Evolutionary conservation across 108 stramenopile species (phyloP).

Genomic region (Cafeteria roenbergensis): DNA sequence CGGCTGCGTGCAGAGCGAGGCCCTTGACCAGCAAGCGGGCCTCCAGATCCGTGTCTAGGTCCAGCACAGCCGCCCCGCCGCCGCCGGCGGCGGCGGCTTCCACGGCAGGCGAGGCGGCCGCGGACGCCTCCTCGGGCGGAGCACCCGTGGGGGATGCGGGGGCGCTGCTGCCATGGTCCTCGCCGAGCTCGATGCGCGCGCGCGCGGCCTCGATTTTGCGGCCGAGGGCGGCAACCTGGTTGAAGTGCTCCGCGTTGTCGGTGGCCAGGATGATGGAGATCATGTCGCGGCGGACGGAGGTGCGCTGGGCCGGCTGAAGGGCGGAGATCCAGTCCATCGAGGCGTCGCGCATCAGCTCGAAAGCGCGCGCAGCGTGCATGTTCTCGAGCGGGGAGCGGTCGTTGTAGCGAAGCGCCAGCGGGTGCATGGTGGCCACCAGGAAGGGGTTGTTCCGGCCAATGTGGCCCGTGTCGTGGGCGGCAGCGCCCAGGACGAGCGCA

Average conservation of each 20-base stretch:
- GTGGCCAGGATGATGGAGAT: constrained; percentile 16
- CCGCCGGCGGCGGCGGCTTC: background rate
- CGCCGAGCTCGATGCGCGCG: background rate
- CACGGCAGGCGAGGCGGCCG: background rate
- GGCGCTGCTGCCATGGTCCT: background rate
- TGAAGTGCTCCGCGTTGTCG: constrained; percentile 18
- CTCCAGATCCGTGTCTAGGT: background rate
- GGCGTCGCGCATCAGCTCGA: constrained; percentile 12
- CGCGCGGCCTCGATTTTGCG: background rate
- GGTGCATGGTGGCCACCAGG: constrained; percentile 22
- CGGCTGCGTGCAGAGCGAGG: constrained; percentile 26
- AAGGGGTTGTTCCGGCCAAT: constrained; percentile 29
- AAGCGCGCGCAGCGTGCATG: constrained; percentile 25
- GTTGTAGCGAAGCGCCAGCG: constrained; percentile 29
- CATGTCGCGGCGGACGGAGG: background rate
- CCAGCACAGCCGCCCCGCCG: background rate
- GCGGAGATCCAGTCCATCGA: constrained; percentile 1
- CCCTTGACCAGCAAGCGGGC: constrained; percentile 7
- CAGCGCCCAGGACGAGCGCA: constrained; percentile 20
- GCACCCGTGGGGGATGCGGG: background rate
- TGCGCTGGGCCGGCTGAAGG: constrained; percentile 2
- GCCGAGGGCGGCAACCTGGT: background rate
- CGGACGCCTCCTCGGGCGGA: background rate
- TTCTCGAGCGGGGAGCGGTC: constrained; percentile 28
- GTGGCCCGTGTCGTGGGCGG: constrained; percentile 32